Evolutionary conservation across 345 rosid genomes (phyloP), one percentile per base, ranked within the genome.

Genomic region (Ailanthus altissimus): DNA sequence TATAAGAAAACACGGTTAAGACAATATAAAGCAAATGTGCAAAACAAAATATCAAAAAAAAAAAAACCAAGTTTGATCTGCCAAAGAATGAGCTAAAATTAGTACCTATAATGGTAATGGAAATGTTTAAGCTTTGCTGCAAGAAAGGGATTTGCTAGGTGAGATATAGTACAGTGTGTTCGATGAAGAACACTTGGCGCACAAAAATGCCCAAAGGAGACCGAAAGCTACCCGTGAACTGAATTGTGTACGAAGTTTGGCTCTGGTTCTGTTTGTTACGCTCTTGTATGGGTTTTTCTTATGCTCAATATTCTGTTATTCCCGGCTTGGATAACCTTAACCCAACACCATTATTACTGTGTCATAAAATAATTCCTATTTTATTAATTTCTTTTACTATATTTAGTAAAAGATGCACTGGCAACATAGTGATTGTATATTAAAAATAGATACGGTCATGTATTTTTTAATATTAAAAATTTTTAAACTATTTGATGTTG

Each of bases 61-160:
- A 51, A 45, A 66, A 80, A 64, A 60, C 36, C 20, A 71, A 64
- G 61, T 20, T 38, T 59, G 78, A 82, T 78, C 81, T 16, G 46
- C 38, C 7, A 13, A 69, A 75, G 25, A 57, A 62, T 53, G 43
- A 58, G 61, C 57, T 0, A 50, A 70, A 63, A 75, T 11, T 4
- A 11, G 57, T 47, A 82, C 87, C 89, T 66, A 60, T 26, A 47
- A 77, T 20, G 68, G 83, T 38, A 47, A 77, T 20, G 68, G 83
- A 73, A 81, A 78, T 67, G 81, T 54, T 47, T 67, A 67, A 75
- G 77, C 78, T 77, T 62, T 21, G 65, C 21, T 56, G 53, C 46
- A 23, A 61, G 23, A 36, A 43, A 20, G 67, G 61, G 54, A 69
- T 38, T 32, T 32, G 66, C 13, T 0, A 2, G 21, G 66, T 32